Evolutionary conservation across 768 basidiomycete genomes (phyloP), one percentile per base, ranked within the genome.

Genomic region (Scleroderma bovista): DNA sequence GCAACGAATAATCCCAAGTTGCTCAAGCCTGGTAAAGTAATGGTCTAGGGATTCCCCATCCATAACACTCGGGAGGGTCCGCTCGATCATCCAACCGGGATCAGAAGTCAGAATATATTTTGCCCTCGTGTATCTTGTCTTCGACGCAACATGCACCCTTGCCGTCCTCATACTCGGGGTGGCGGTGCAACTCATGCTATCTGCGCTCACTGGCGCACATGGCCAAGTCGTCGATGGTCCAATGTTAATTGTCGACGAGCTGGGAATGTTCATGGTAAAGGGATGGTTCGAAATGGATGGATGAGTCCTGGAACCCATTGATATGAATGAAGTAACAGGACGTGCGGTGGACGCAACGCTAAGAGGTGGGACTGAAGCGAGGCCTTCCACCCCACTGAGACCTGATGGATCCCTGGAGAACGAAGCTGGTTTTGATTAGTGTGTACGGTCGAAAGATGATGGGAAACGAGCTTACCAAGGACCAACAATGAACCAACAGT

Each of bases 401-500:
- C 13, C 9, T 15, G 33, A 3, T 17, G 29, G 23, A 24, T 15
- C 44, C 36, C 38, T 52, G 33, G 47, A 44, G 48, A 56, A 56
- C 32, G 48, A 44, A 4, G 39, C 51, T 56, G 43, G 4, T 16
- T n/a, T 37, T 13, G 13, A 3, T 29, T 20, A 20, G 38, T 26
- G 22, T 26, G 24, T 13, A 31, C 16, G 3, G 40, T 32, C 32
- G 24, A 4, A 43, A 36, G 16, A 7, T 1, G 16, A 2, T 7
- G 7, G 15, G 24, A 24, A 44, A 36, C 17, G 12, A 10, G 56
- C 72, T 57, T 52, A 76, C 76, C 60, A 15, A 78, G 57, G 17
- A 76, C 74, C 17, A 70, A 50, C 11, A 77, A 47, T 8, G 72
- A 63, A 23, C 71, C 73, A 17, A 76, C 53, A 48, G 70, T 68